Evolutionary conservation across 495 filamentous ascomycete species (phyloP).

Genomic region (Pyrenula aspistea): DNA sequence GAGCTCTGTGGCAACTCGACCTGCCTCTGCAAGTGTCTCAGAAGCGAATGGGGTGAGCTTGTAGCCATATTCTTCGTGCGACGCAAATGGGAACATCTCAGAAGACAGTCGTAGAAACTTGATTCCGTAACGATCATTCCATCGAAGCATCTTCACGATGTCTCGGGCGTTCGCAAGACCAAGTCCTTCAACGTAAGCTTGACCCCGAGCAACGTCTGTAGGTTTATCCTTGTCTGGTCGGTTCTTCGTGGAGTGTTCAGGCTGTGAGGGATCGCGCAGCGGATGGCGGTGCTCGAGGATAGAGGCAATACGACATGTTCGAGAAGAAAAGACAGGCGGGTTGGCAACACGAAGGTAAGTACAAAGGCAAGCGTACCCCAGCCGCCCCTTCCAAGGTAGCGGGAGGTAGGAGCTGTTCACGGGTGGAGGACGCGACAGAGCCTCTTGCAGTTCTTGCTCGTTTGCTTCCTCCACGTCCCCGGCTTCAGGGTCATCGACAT

Average conservation of each 20-base stretch:
- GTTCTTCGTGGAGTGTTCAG: constrained; percentile 71
- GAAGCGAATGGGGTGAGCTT: constrained; percentile 77
- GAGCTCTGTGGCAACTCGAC: constrained; percentile 63
- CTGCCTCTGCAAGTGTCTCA: constrained; percentile 63
- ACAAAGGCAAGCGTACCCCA: constrained; percentile 88
- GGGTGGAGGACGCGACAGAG: constrained; percentile 52
- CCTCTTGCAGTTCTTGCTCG: constrained; percentile 13
- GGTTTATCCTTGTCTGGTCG: constrained; percentile 61
- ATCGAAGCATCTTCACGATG: constrained; percentile 72
- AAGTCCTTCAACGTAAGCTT: constrained; percentile 62
- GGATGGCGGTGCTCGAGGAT: constrained; percentile 84
- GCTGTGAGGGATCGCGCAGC: constrained; percentile 58
- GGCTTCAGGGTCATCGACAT: constrained; percentile 15
- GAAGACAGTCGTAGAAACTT: constrained; percentile 86
- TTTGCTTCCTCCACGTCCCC: constrained; percentile 28
- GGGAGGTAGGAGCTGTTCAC: constrained; percentile 82
- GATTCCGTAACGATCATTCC: constrained; percentile 90
- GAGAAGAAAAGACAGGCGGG: constrained; percentile 79
- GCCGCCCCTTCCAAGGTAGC: constrained; percentile 81
- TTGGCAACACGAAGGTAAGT: constrained; percentile 83
- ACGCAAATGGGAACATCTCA: constrained; percentile 96
- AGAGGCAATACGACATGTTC: constrained; percentile 83
- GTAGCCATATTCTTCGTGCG: constrained; percentile 78
- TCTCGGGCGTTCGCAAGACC: constrained; percentile 76
- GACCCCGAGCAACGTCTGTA: constrained; percentile 47